A percentile compares a stretch with the other conserved stretches of the same genome.
These are phyloP conservation scores for Astrocystis sublimbata DNA, from an alignment of 495 filamentous ascomycete species.

Conservation along the genomic window DNA sequence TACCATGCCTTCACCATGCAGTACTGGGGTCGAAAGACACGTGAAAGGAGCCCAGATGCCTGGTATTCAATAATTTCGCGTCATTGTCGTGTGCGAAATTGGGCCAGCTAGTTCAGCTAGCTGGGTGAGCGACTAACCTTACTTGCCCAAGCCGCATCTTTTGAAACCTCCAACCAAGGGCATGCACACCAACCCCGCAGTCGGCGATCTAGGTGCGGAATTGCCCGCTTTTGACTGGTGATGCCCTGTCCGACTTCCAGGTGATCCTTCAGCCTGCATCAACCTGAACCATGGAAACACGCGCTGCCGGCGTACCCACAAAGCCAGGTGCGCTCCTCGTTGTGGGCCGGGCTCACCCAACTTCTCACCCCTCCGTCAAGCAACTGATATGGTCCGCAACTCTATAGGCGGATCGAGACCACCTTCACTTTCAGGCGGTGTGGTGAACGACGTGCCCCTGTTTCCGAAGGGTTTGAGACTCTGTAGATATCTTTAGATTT, in stretches of 20 bases:
- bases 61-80: too few relatives aligned
- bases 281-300: neutral
- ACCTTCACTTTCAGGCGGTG: neutral
- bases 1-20: neutral
- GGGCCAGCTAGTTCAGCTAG: too few relatives aligned
- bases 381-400: neutral
- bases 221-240: neutral
- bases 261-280: slow-evolving; percentile 9
- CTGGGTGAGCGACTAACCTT: neutral
- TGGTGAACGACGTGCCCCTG: slow-evolving; percentile 1
- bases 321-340: neutral
- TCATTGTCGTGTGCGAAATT: too few relatives aligned
- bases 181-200: neutral
- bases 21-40: neutral
- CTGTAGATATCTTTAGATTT: neutral
- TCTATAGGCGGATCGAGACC: neutral
- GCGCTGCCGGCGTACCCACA: neutral
- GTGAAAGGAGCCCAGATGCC: neutral
- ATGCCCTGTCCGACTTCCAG: slow-evolving; percentile 6
- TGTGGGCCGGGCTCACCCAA: neutral
- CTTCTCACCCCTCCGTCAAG: neutral
- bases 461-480: slow-evolving; percentile 9
- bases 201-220: neutral
- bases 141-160: neutral
- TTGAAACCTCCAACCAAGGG: neutral